phyloP scores from a whole-genome alignment of 164 flowering plant genomes.

The Santalum album region DNA sequence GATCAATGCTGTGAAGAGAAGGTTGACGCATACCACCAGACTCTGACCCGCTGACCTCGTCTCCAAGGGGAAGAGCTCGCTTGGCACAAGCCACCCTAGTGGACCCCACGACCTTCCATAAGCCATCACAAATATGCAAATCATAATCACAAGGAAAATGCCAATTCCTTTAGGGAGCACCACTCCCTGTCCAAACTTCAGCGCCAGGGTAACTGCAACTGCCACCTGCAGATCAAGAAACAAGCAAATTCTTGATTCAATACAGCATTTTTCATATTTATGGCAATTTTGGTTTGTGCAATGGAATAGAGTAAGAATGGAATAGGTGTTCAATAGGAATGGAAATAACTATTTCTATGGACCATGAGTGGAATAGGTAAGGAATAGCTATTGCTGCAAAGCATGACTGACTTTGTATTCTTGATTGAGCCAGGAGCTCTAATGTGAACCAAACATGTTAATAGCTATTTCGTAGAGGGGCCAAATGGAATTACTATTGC shows the following conservation, averaged over 20 bases:
- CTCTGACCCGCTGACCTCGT: slow-evolving; percentile 91
- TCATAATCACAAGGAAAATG: slow-evolving; percentile 48
- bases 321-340: too few relatives aligned
- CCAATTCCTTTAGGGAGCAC: slow-evolving; percentile 43
- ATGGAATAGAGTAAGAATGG: too few relatives aligned
- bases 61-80: slow-evolving; percentile 89
- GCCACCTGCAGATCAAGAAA: slow-evolving; percentile 32
- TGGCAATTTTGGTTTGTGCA: too few relatives aligned
- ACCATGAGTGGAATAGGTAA: too few relatives aligned
- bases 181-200: slow-evolving; percentile 66
- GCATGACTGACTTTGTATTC: too few relatives aligned
- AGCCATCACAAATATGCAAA: slow-evolving; percentile 59
- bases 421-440: too few relatives aligned
- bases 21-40: slow-evolving; percentile 73
- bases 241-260: neutral
- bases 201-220: slow-evolving; percentile 47
- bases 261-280: neutral
- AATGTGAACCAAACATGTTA: too few relatives aligned
- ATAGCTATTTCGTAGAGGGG: too few relatives aligned
- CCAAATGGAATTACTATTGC: too few relatives aligned
- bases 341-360: too few relatives aligned
- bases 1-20: slow-evolving; percentile 73
- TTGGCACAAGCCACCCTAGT: slow-evolving; percentile 87
- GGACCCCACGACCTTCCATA: slow-evolving; percentile 95
- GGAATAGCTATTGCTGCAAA: too few relatives aligned